Base-by-base conservation (phyloP, 148 eudicot genomes). In the Vaccinium darrowii region DNA sequence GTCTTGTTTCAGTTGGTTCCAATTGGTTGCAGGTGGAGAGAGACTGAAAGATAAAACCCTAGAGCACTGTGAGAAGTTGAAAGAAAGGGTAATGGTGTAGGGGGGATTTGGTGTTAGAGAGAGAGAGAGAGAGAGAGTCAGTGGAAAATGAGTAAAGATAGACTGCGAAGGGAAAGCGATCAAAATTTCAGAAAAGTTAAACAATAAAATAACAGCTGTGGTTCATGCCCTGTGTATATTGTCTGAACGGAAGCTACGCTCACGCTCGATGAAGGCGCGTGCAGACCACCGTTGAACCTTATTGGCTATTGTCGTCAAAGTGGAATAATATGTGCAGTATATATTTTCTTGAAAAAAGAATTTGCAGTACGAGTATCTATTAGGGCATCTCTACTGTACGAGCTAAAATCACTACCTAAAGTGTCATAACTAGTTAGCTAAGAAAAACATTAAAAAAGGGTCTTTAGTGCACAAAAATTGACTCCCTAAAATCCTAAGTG, bases 131-230 rank as follows among this genome's bases (percentile, higher is more conserved):
- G 39, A 84, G 81, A 84, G 23, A 79, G 65, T 53, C 65, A 54
- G 7, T 25, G 39, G 80, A 52, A 78, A 54, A 79, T 18, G 84
- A 74, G 74, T 27, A 69, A 69, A 69, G 74, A 69, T 69, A 69
- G 73, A 47, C 50, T 27, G 23, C 18, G 79, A 57, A 53, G 25
- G n/a, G 33, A 36, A 25, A 25, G 36, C 25, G 78, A 50, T 82
- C 54, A 47, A 51, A 82, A 71, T 52, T 25, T 82, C 27, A 65
- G 78, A 30, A 36, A 82, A 47, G 84, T 14, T 49, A 60, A 60
- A 84, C 75, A 83, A 84, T 84, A 84, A 84, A 84, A 84, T 84
- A 84, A 83, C 85, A 83, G 85, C 85, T 74, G 81, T 58, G 72
- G 39, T 30, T 67, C 73, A 13, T 69, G 74, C 74, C 74, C 36